These are phyloP conservation scores for Calonectria naviculata DNA, from an alignment of 2,329 filamentous ascomycete species.

Conservation along the genomic window DNA sequence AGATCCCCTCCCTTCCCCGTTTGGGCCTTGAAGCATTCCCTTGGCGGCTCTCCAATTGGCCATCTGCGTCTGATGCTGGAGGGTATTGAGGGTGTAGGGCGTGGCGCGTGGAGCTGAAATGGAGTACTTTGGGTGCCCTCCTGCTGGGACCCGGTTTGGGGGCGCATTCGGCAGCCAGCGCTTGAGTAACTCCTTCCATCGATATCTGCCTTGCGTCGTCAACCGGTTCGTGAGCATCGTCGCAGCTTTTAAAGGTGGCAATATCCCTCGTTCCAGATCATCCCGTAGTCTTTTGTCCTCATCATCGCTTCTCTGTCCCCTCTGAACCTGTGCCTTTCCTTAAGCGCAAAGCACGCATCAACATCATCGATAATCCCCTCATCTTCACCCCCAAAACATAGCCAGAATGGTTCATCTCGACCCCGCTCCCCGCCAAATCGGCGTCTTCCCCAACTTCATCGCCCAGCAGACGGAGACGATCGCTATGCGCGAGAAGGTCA, in stretches of 20 bases:
- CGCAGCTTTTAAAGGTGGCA: neutral
- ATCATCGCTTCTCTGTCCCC: neutral
- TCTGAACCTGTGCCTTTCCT: neutral
- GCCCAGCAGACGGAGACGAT: slow-evolving; percentile 58
- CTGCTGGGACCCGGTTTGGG: neutral
- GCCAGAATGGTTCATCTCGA: slow-evolving; percentile 37
- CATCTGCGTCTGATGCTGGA: neutral
- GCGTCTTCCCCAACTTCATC: slow-evolving; percentile 53
- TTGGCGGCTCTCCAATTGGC: neutral
- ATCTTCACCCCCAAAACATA: neutral
- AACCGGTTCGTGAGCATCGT: neutral
- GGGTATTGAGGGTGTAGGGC: neutral
- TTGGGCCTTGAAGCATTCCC: neutral
- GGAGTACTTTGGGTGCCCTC: neutral
- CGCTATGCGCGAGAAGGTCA: slow-evolving; percentile 69
- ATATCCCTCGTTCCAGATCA: neutral
- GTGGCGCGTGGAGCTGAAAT: neutral
- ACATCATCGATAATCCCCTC: neutral
- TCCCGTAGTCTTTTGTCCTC: neutral
- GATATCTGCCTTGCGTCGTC: neutral
- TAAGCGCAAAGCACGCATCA: neutral
- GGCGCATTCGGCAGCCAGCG: neutral
- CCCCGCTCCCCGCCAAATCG: slow-evolving; percentile 46
- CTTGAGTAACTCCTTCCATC: neutral
- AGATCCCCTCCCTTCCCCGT: neutral